A percentile compares a stretch with the other conserved stretches of the same genome.
Evolutionary conservation across 23 red algal genomes (phyloP).

Genomic region (Gracilaria gracilis): DNA sequence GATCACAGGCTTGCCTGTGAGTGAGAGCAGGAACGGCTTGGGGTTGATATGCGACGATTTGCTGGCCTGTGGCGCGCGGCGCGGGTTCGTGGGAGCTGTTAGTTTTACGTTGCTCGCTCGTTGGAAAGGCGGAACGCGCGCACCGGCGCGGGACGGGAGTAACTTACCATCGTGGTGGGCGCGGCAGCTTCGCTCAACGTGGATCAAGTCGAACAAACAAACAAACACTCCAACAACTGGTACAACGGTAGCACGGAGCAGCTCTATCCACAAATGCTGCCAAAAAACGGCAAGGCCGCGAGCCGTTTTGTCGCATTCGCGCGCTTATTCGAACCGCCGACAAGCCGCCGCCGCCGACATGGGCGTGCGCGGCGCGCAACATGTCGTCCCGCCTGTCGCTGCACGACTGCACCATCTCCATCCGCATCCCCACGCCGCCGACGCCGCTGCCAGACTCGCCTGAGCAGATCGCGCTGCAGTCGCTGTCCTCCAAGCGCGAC

Average conservation of each 20-base stretch:
- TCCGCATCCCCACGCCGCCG: conserved; percentile 23
- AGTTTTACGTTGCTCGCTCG: too few relatives aligned
- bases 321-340: too few relatives aligned
- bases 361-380: background rate
- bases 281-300: too few relatives aligned
- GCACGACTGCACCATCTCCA: conserved; percentile 55
- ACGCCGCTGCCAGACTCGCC: conserved; percentile 11
- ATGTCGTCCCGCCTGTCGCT: conserved; percentile 66
- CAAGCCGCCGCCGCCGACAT: too few relatives aligned
- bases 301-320: too few relatives aligned
- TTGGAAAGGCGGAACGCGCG: too few relatives aligned
- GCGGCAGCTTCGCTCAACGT: too few relatives aligned
- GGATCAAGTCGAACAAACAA: too few relatives aligned
- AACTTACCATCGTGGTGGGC: background rate
- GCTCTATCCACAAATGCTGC: too few relatives aligned
- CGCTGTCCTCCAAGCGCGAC: background rate
- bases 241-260: too few relatives aligned
- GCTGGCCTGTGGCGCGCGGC: background rate
- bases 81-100: background rate
- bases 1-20: conserved; percentile 85
- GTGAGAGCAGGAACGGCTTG: conserved; percentile 84
- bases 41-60: conserved; percentile 74
- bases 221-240: too few relatives aligned
- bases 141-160: too few relatives aligned
- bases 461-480: conserved; percentile 46